These are phyloP conservation scores for Irpex sp. DNA, from an alignment of 1,284 basidiomycete species.

Conservation along the genomic window DNA sequence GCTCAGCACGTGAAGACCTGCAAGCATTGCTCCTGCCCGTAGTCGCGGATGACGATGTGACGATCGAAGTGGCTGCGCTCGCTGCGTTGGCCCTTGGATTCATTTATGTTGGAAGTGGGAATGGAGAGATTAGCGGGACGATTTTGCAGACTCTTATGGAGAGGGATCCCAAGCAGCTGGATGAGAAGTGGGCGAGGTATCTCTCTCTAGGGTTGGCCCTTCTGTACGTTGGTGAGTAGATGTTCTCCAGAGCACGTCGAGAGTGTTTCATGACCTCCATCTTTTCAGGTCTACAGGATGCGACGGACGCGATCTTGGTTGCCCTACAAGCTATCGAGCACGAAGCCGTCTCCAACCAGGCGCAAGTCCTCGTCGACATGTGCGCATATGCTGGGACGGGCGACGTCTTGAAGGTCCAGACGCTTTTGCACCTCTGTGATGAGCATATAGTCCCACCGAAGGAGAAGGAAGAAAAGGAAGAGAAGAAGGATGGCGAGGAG, in stretches of 20 bases:
- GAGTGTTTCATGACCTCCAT: background rate
- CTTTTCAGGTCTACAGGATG: conserved; percentile 77
- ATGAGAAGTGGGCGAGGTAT: conserved; percentile 93
- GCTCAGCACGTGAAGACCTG: conserved; percentile 88
- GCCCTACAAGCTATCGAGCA: conserved; percentile 95
- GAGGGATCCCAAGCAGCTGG: conserved; percentile 70
- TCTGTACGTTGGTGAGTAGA: conserved; percentile 78
- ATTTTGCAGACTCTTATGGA: conserved; percentile 96
- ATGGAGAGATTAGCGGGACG: conserved; percentile 89
- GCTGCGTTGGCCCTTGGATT: conserved; percentile 91
- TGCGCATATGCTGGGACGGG: conserved; percentile 96
- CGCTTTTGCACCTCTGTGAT: conserved; percentile 90
- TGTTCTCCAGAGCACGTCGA: background rate
- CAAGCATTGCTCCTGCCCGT: conserved; percentile 76
- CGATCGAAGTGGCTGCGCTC: conserved; percentile 89
- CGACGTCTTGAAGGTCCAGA: conserved; percentile 93
- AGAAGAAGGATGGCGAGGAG: conserved; percentile 49
- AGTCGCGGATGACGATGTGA: conserved; percentile 75
- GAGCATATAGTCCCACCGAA: conserved; percentile 80
- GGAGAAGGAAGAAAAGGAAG: conserved; percentile 52
- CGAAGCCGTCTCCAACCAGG: conserved; percentile 80
- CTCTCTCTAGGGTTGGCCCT: conserved; percentile 89
- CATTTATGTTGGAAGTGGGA: conserved; percentile 93
- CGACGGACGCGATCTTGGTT: conserved; percentile 92
- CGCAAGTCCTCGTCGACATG: conserved; percentile 90